Conservation (phyloP, 164 flowering plant species). For the Aristolochia fimbriata region DNA sequence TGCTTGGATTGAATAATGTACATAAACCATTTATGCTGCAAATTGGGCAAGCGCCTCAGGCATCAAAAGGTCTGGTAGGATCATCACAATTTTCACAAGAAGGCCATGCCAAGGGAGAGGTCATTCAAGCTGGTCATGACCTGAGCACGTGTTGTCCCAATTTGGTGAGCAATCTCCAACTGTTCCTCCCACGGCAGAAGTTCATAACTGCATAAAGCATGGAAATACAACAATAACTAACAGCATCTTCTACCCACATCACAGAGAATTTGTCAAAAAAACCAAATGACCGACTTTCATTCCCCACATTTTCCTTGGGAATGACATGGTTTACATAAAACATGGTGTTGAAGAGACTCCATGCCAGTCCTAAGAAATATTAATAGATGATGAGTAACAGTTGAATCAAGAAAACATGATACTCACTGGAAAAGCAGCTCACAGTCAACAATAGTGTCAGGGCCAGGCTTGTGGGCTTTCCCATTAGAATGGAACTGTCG, state of each 20-base stretch:
- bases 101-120: slow-evolving; percentile 66
- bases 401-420: no score
- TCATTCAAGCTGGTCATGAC: slow-evolving; percentile 77
- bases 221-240: background rate
- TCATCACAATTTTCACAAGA: slow-evolving; percentile 35
- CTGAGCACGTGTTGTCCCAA: slow-evolving; percentile 82
- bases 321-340: no score
- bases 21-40: no score
- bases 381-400: no score
- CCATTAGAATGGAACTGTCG: slow-evolving; percentile 81
- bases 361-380: no score
- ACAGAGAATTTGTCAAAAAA: background rate
- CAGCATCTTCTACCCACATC: no score
- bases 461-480: slow-evolving; percentile 92
- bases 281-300: no score
- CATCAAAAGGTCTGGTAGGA: no score
- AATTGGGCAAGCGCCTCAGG: no score
- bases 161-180: slow-evolving; percentile 74
- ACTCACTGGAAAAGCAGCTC: slow-evolving; percentile 96
- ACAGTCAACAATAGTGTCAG: slow-evolving; percentile 91
- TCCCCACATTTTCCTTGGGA: no score
- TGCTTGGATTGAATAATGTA: no score
- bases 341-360: no score
- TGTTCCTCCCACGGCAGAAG: slow-evolving; percentile 86
- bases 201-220: slow-evolving; percentile 51